Evolutionary conservation across 1,284 basidiomycete species (phyloP).

Genomic region (Ganoderma boninense): DNA sequence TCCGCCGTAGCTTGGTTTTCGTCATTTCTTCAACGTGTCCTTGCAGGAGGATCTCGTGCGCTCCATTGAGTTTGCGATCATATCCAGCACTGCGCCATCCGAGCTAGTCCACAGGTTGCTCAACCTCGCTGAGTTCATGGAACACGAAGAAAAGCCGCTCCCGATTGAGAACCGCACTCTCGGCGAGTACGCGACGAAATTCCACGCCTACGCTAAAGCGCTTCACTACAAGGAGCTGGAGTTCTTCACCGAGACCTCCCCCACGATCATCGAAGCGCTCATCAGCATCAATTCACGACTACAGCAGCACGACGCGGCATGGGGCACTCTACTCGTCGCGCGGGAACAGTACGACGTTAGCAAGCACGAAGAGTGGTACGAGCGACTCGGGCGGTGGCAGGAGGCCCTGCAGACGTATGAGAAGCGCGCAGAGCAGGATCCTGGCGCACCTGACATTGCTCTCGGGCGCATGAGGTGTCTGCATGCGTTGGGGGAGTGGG

Average conservation of each 20-base stretch:
- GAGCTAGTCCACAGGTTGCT: conserved; percentile 95
- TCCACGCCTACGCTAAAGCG: conserved; percentile 97
- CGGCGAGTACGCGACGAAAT: conserved; percentile 94
- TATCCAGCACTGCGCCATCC: conserved; percentile 80
- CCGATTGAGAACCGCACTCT: conserved; percentile 95
- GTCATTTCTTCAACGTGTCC: not conserved
- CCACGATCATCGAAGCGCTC: conserved; percentile 91
- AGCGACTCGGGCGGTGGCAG: conserved; percentile 96
- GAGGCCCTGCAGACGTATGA: conserved; percentile 93
- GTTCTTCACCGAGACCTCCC: conserved; percentile 91
- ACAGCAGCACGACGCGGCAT: conserved; percentile 96
- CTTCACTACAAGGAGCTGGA: conserved; percentile 99
- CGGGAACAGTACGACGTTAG: conserved; percentile 86
- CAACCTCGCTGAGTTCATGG: conserved; percentile 99
- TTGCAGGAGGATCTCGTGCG: conserved; percentile 92
- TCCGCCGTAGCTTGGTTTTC: not conserved
- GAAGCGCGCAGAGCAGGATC: conserved; percentile 76
- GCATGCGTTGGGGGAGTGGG: conserved; percentile 99
- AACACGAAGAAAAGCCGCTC: conserved; percentile 97
- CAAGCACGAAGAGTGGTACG: conserved; percentile 97
- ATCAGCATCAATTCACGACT: conserved; percentile 98
- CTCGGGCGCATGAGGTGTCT: conserved; percentile 96
- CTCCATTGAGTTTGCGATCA: conserved; percentile 91
- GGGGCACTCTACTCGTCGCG: conserved; percentile 92
- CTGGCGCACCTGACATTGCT: conserved; percentile 75